Base-by-base conservation (phyloP, 2,329 filamentous ascomycete genomes). In the Sarocladiaceae sp. region DNA sequence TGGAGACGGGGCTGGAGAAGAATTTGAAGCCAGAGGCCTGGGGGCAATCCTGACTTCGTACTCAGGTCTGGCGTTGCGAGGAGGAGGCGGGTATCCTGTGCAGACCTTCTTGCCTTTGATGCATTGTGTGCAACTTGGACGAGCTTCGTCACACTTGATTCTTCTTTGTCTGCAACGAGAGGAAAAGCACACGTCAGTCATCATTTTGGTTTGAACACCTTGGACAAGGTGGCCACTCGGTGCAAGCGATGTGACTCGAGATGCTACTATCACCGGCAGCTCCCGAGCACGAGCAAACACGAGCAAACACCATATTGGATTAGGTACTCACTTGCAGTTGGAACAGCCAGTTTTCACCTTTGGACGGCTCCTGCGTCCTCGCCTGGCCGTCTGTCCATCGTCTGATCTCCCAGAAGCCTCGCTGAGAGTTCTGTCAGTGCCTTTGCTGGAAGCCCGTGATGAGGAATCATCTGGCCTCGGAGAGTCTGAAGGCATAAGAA, bases 291-390 rank as follows among this genome's bases (percentile, higher is more conserved):
- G n/a, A n/a, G n/a, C n/a, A n/a, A n/a, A n/a, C n/a, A n/a, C n/a
- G n/a, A n/a, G n/a, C n/a, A n/a, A n/a, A n/a, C n/a, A n/a, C n/a
- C n/a, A n/a, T n/a, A n/a, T n/a, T n/a, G n/a, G n/a, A n/a, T n/a
- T n/a, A n/a, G n/a, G n/a, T n/a, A 74, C 82, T 64, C 73, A 86
- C 83, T 86, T 86, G 83, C 83, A 87, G 64, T 81, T 84, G 59
- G 73, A 75, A 66, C 83, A 86, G 36, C 83, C 83, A 1, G 82
- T 86, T 69, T 84, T 85, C 57, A 84, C 82, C 63, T 86, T 85
- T 13, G 79, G 78, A 57, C 73, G 78, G 63, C 79, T 83, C 25
- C 71, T 76, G 52, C 79, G 71, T 13, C 69, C 70, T 50, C 77
- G 72, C 61, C 73, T 79, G 31, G 44, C 46, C 13, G 46, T n/a